Percentiles rank a stretch among this genome's conserved stretches.
These are phyloP conservation scores for Protea cynaroides DNA, from an alignment of 164 flowering plant species.

Conservation along the genomic window DNA sequence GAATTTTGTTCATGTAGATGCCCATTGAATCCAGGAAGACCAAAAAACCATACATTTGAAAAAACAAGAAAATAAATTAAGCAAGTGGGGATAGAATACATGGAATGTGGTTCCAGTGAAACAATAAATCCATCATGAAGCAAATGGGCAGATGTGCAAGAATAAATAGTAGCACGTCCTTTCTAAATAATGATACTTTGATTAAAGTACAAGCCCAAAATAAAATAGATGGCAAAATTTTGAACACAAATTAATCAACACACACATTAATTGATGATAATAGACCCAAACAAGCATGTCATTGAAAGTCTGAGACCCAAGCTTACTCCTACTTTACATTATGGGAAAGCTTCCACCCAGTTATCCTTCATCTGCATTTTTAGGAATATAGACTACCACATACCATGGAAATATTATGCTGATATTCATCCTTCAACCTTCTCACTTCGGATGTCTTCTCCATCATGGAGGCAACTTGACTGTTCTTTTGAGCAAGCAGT, in stretches of 20 bases:
- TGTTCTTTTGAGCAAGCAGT: conserved; percentile 41
- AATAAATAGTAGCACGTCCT: too few relatives aligned
- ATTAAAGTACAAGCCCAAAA: background rate
- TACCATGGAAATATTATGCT: conserved; percentile 58
- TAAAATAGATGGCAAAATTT: background rate
- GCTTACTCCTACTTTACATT: too few relatives aligned
- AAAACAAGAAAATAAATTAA: background rate
- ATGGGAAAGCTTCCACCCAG: background rate
- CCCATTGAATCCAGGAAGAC: too few relatives aligned
- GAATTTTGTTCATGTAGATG: too few relatives aligned
- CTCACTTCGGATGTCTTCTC: conserved; percentile 63
- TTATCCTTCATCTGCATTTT: background rate
- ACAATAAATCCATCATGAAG: too few relatives aligned
- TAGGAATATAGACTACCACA: conserved; percentile 8
- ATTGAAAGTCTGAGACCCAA: too few relatives aligned
- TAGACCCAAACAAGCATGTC: too few relatives aligned
- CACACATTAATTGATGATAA: too few relatives aligned
- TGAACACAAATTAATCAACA: background rate
- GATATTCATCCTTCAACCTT: conserved; percentile 55
- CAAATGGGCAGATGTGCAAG: too few relatives aligned
- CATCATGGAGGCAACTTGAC: conserved; percentile 53
- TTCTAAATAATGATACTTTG: too few relatives aligned
- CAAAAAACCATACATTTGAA: background rate
- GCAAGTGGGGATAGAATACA: background rate
- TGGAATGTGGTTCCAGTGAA: background rate